These are phyloP conservation scores for Aspergillus affinis DNA, from an alignment of 495 filamentous ascomycete genomes.

Conservation along the genomic window DNA sequence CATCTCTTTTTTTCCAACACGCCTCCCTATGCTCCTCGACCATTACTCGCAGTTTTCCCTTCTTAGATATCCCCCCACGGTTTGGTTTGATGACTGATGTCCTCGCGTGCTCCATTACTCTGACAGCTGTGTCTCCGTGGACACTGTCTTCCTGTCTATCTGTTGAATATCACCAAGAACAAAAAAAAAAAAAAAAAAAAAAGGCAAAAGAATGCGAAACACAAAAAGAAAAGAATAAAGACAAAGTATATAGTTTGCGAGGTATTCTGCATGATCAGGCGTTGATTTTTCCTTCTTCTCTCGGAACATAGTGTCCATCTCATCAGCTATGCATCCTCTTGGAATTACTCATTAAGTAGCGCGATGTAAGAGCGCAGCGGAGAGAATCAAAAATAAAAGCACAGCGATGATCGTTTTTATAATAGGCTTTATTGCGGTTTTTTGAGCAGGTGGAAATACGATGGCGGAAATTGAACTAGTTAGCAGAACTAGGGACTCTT, in stretches of 20 bases:
- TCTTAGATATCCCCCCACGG: conserved; percentile 46
- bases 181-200: conserved; percentile 5
- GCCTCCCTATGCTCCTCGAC: conserved; percentile 19
- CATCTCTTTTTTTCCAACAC: conserved; percentile 6
- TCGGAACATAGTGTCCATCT: background rate
- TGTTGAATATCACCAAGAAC: background rate
- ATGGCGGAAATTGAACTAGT: background rate
- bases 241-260: conserved; percentile 11
- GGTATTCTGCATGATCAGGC: conserved; percentile 13
- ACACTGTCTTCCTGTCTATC: conserved; percentile 1
- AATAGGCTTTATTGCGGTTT: no score
- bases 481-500: no score
- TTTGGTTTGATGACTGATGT: conserved; percentile 33
- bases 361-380: background rate
- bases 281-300: conserved; percentile 6
- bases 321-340: background rate
- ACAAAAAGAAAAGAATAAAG: background rate
- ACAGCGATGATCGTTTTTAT: background rate
- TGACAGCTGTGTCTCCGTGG: conserved; percentile 6
- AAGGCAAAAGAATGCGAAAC: background rate
- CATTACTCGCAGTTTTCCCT: conserved; percentile 19
- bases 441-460: background rate
- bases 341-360: background rate
- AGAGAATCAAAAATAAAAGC: background rate
- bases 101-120: conserved; percentile 13